These are phyloP conservation scores for Xylaria sp. DNA, from an alignment of 495 filamentous ascomycete genomes.

Conservation along the genomic window DNA sequence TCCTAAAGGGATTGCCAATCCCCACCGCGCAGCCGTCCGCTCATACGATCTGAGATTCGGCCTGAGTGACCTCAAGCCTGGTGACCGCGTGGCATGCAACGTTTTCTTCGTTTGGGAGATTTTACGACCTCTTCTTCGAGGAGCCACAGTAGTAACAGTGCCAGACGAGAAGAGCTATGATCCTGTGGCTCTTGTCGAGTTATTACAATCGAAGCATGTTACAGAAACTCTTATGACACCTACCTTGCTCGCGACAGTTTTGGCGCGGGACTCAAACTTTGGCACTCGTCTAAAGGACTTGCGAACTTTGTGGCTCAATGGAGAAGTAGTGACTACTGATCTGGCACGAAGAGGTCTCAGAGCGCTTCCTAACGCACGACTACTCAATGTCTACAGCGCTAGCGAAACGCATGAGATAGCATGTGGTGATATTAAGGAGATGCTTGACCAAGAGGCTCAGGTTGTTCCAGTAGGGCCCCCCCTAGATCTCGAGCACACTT, in stretches of 20 bases:
- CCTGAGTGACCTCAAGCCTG: slow-evolving; percentile 65
- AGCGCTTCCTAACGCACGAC: slow-evolving; percentile 65
- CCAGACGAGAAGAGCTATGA: slow-evolving; percentile 75
- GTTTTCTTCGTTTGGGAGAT: slow-evolving; percentile 80
- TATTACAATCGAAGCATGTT: slow-evolving; percentile 61
- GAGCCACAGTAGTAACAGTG: slow-evolving; percentile 70
- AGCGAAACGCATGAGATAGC: slow-evolving; percentile 78
- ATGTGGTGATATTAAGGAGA: slow-evolving; percentile 70
- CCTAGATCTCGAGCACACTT: slow-evolving; percentile 62
- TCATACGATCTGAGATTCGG: slow-evolving; percentile 70
- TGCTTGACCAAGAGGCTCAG: slow-evolving; percentile 54
- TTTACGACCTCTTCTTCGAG: slow-evolving; percentile 70
- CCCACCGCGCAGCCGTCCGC: slow-evolving; percentile 68
- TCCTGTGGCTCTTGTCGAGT: slow-evolving; percentile 68
- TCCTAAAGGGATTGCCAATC: slow-evolving; percentile 74
- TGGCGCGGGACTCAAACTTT: slow-evolving; percentile 65
- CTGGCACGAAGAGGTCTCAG: slow-evolving; percentile 65
- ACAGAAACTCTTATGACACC: slow-evolving; percentile 80
- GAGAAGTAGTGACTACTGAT: slow-evolving; percentile 74
- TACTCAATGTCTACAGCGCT: slow-evolving; percentile 75
- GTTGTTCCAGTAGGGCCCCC: slow-evolving; percentile 69
- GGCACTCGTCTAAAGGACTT: slow-evolving; percentile 62
- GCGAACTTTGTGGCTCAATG: slow-evolving; percentile 71
- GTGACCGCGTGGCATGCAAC: slow-evolving; percentile 75
- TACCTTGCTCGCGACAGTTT: slow-evolving; percentile 68